Evolutionary conservation across 2,329 filamentous ascomycete genomes (phyloP), one percentile per base, ranked within the genome.

Genomic region (Paecilomyces sp.): DNA sequence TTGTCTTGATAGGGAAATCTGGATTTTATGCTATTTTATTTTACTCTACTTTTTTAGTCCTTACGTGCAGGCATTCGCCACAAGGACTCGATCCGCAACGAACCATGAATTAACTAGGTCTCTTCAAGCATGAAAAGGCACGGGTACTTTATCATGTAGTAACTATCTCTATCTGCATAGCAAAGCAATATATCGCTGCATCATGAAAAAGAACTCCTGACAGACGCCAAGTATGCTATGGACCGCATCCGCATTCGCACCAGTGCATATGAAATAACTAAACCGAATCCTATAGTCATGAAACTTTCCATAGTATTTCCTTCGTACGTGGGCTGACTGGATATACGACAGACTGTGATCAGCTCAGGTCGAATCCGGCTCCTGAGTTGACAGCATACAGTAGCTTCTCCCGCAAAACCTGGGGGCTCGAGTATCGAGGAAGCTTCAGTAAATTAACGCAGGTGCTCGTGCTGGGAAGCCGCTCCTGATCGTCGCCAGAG

Each of bases 381-480:
- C 92, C 92, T 0, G 91, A 89, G 66, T 90, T 90, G 22, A 97
- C 85, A 8, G 93, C 93, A 75, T 97, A 96, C 57, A 97, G 77
- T 61, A 99, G 73, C 77, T 96, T 97, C 69, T 88, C 84, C 70
- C 84, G 87, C 68, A 99, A 73, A 30, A 80, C 82, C 61, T 79
- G 75, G 63, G 87, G 85, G 34, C 81, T 85, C 55, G 75, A 83
- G 74, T 97, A 99, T 64, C 88, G 85, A 6, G 94, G 94, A 65
- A 99, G 77, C 79, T 99, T 99, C 55, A 99, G 77, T 66, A 99
- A 73, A 72, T 99, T 99, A 30, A 97, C 91, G 68, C 94, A 99
- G 0, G 94, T 99, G 72, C 92, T 97, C 18, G 94, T 92, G 71
- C 91, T 97, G 2, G 94, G 94, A 63, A 97, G 77, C 60, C 94